phyloP scores from a whole-genome alignment of 2,329 filamentous ascomycete genomes.

The Arachnopeziza araneosa region DNA sequence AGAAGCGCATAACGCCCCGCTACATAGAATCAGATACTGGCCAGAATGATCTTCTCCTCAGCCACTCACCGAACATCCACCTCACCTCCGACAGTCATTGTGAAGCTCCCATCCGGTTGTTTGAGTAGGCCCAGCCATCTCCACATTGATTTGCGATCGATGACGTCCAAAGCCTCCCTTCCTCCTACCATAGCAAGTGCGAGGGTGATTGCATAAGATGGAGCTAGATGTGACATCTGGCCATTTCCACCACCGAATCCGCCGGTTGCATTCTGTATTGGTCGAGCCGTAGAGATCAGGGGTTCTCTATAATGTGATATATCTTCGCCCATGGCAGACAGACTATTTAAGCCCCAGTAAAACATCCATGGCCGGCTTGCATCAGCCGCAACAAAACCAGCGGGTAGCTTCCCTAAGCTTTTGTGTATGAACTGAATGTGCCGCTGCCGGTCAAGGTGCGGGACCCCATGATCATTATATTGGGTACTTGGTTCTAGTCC shows the following conservation, averaged over 20 bases:
- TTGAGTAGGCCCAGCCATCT: constrained; percentile 84
- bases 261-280: constrained; percentile 76
- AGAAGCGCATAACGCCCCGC: constrained; percentile 87
- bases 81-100: constrained; percentile 79
- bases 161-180: constrained; percentile 63
- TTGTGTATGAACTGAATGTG: constrained; percentile 59
- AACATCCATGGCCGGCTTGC: constrained; percentile 89
- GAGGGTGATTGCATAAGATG: constrained; percentile 79
- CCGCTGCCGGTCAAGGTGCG: constrained; percentile 60
- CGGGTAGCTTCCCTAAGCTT: constrained; percentile 57
- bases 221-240: constrained; percentile 81
- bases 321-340: constrained; percentile 74
- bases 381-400: constrained; percentile 68
- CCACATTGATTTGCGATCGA: constrained; percentile 85
- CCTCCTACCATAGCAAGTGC: constrained; percentile 75
- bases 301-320: constrained; percentile 57
- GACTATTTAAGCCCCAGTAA: constrained; percentile 81
- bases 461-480: constrained; percentile 68
- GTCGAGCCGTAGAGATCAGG: constrained; percentile 68
- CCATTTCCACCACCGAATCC: constrained; percentile 94
- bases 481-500: constrained; percentile 41
- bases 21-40: constrained; percentile 28
- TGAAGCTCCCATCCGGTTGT: constrained; percentile 83
- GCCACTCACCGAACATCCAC: constrained; percentile 74
- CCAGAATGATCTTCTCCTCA: not conserved